Conservation (phyloP, 1,284 basidiomycete genomes). For the Apiotrichum porosum region DNA sequence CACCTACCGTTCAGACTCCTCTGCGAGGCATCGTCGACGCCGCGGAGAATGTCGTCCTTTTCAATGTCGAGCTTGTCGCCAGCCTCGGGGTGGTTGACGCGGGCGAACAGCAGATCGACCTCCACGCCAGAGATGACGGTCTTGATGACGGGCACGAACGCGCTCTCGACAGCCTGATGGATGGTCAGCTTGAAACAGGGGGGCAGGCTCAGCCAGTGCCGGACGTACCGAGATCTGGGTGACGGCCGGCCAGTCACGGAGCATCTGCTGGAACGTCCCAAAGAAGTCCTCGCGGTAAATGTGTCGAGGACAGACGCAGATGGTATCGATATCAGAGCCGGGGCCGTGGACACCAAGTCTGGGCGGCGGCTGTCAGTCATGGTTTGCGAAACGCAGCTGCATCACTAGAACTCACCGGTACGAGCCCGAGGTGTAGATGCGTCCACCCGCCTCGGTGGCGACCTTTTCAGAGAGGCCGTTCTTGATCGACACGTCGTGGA, state of each 20-base stretch:
- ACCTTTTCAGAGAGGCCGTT: slow-evolving; percentile 79
- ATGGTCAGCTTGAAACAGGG: background rate
- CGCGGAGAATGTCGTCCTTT: slow-evolving; percentile 86
- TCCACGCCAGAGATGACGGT: slow-evolving; percentile 87
- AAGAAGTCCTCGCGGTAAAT: slow-evolving; percentile 96
- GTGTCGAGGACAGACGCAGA: slow-evolving; percentile 95
- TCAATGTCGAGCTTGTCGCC: slow-evolving; percentile 84
- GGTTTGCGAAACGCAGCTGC: background rate
- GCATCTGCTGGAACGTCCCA: slow-evolving; percentile 81
- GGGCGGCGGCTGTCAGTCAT: background rate
- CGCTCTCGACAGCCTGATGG: slow-evolving; percentile 81
- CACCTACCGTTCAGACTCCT: slow-evolving; percentile 81
- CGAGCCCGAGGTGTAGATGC: slow-evolving; percentile 98
- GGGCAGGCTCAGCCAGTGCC: too few species aligned
- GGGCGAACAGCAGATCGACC: slow-evolving; percentile 88
- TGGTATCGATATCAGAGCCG: slow-evolving; percentile 95
- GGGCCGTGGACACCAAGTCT: slow-evolving; percentile 91
- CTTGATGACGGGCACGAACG: slow-evolving; percentile 93
- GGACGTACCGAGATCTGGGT: slow-evolving; percentile 84
- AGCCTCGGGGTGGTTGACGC: slow-evolving; percentile 56
- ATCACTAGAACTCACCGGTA: slow-evolving; percentile 58
- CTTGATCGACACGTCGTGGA: slow-evolving; percentile 72
- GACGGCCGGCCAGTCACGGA: slow-evolving; percentile 78
- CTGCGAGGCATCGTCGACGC: slow-evolving; percentile 90
- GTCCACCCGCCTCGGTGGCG: slow-evolving; percentile 82